These are phyloP conservation scores for Podospora pseudocomata DNA, from an alignment of 495 filamentous ascomycete species.

Conservation along the genomic window DNA sequence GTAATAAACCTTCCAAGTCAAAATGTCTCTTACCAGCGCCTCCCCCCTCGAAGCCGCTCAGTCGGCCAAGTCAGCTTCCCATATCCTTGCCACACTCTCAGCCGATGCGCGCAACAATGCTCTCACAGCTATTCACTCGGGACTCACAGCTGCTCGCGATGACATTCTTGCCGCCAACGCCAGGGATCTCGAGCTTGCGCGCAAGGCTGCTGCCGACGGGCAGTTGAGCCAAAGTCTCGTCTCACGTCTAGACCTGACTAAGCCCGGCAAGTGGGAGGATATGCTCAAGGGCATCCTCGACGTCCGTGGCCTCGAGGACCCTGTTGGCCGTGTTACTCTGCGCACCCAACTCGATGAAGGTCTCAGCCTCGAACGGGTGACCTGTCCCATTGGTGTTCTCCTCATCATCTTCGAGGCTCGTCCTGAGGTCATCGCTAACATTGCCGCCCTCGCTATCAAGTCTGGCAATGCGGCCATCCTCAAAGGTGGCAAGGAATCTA, in stretches of 20 bases:
- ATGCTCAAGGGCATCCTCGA: conserved; percentile 95
- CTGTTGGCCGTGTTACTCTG: conserved; percentile 81
- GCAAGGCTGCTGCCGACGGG: conserved; percentile 66
- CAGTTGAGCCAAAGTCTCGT: conserved; percentile 78
- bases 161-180: conserved; percentile 83
- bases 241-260: conserved; percentile 82
- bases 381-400: conserved; percentile 92
- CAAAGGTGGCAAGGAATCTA: conserved; percentile 96
- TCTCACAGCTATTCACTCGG: conserved; percentile 72
- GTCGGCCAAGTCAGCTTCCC: conserved; percentile 67
- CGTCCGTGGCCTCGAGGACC: conserved; percentile 82
- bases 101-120: conserved; percentile 72
- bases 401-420: conserved; percentile 97
- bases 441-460: conserved; percentile 94
- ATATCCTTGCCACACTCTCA: conserved; percentile 62
- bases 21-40: conserved; percentile 75
- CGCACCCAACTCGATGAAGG: conserved; percentile 86
- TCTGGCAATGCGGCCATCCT: conserved; percentile 96
- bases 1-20: neutral
- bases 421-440: conserved; percentile 98
- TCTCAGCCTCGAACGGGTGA: conserved; percentile 76
- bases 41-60: conserved; percentile 62
- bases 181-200: conserved; percentile 70
- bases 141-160: conserved; percentile 61
- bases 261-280: conserved; percentile 89